A percentile compares a stretch with the other conserved stretches of the same genome.
phyloP scores from a whole-genome alignment of 2,329 filamentous ascomycete genomes.

The Fusarium secorum region DNA sequence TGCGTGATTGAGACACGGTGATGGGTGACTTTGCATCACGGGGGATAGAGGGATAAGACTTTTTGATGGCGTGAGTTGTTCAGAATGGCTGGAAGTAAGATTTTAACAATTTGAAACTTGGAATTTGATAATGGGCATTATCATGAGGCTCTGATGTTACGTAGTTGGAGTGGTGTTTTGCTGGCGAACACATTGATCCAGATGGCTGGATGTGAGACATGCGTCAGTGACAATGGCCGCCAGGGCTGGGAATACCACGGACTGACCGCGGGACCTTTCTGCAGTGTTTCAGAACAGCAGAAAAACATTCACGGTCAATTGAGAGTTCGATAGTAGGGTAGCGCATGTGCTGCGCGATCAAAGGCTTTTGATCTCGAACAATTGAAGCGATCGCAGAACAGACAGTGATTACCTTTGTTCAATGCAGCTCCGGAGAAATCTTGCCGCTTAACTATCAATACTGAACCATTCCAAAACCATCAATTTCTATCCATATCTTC shows the following conservation, averaged over 20 bases:
- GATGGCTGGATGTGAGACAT: slow-evolving; percentile 26
- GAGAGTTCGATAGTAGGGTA: background rate
- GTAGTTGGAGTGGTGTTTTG: background rate
- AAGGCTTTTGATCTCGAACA: background rate
- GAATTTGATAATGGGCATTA: background rate
- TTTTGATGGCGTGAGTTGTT: background rate
- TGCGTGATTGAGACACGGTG: background rate
- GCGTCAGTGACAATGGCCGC: background rate
- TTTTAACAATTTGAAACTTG: fast-evolving
- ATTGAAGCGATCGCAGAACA: background rate
- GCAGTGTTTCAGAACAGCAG: fast-evolving
- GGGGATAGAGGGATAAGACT: background rate
- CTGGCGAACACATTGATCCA: background rate
- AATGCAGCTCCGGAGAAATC: fast-evolving
- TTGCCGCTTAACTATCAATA: background rate
- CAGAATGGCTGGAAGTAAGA: background rate
- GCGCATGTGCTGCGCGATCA: background rate
- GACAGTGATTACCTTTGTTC: too few species aligned
- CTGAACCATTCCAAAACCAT: background rate
- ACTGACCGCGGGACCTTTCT: background rate
- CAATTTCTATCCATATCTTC: fast-evolving
- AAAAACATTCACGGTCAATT: background rate
- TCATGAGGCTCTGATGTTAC: background rate
- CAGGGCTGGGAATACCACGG: slow-evolving; percentile 6
- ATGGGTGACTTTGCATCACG: background rate